Conservation (phyloP, 495 filamentous ascomycete genomes). For the Podospora pseudoanserina region DNA sequence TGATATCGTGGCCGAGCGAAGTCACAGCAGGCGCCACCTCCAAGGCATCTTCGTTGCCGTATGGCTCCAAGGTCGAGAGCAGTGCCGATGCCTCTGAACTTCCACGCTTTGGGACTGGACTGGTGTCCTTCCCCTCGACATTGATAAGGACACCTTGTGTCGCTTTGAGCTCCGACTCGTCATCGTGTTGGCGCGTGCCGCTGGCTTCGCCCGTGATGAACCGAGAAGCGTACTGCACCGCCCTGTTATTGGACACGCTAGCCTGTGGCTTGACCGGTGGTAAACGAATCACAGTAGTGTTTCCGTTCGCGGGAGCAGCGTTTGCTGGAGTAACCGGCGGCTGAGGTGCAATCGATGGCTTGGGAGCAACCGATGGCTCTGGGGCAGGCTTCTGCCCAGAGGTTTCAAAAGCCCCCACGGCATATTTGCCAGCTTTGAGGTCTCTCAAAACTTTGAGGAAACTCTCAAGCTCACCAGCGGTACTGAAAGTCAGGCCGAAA, state of each 20-base stretch:
- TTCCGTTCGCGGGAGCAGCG: not conserved
- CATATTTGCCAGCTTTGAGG: not conserved
- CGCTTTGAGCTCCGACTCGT: not conserved
- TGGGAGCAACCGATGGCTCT: not conserved
- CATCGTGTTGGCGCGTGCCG: not conserved
- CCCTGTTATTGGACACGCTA: not conserved
- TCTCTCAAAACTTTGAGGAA: not conserved
- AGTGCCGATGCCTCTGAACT: slow-evolving; percentile 1
- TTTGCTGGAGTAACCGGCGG: not conserved
- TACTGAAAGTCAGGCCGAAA: not conserved
- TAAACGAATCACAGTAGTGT: not conserved
- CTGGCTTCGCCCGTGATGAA: not conserved
- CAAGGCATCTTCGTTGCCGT: not conserved
- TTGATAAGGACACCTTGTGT: not conserved
- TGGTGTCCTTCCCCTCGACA: not conserved
- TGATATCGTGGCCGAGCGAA: not conserved
- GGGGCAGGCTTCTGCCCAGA: not conserved
- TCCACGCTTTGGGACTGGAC: not conserved
- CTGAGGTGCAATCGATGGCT: not conserved
- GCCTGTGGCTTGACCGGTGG: not conserved
- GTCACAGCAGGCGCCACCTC: not conserved
- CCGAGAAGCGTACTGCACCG: not conserved
- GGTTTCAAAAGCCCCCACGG: not conserved
- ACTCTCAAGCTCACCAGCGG: not conserved
- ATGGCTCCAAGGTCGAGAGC: slow-evolving; percentile 7